Evolutionary conservation across 2,329 filamentous ascomycete species (phyloP).

Genomic region (Trichoderma pleuroti): DNA sequence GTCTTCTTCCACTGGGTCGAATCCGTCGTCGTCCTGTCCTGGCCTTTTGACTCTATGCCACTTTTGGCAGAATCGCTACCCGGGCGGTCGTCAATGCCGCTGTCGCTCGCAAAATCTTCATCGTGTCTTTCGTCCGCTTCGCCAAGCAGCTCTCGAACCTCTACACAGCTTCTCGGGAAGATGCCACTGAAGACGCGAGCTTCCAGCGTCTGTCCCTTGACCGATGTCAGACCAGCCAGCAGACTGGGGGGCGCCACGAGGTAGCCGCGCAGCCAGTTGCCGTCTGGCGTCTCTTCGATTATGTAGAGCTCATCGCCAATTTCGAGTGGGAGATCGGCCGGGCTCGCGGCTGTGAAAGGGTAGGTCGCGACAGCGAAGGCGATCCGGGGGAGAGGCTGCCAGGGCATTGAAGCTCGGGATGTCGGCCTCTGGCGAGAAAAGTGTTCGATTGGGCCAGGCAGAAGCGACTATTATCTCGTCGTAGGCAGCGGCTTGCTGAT

Average conservation of each 20-base stretch:
- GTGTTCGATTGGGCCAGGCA: slow-evolving; percentile 18
- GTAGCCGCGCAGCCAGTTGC: slow-evolving; percentile 92
- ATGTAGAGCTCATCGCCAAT: slow-evolving; percentile 98
- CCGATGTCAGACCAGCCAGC: slow-evolving; percentile 83
- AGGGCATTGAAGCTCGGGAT: slow-evolving; percentile 66
- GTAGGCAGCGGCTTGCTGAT: slow-evolving; percentile 15
- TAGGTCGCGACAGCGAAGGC: slow-evolving; percentile 96
- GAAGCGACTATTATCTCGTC: background rate
- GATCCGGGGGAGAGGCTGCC: slow-evolving; percentile 94
- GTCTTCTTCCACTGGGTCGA: slow-evolving; percentile 29
- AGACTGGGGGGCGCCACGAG: slow-evolving; percentile 90
- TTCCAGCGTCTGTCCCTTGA: slow-evolving; percentile 89
- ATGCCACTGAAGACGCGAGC: slow-evolving; percentile 98
- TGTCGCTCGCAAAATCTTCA: slow-evolving; percentile 37
- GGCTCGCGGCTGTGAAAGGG: slow-evolving; percentile 81
- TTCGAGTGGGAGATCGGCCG: slow-evolving; percentile 91
- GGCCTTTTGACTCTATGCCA: slow-evolving; percentile 36
- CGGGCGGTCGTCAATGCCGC: slow-evolving; percentile 29
- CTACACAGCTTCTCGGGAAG: slow-evolving; percentile 90
- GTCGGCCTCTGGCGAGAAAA: background rate
- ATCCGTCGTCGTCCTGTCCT: slow-evolving; percentile 27
- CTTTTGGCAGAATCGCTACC: slow-evolving; percentile 53
- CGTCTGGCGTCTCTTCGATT: slow-evolving; percentile 91
- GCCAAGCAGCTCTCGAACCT: slow-evolving; percentile 87
- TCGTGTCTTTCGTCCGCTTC: slow-evolving; percentile 58